These are phyloP conservation scores for Zygotorulaspora chibaensis DNA, from an alignment of 805 yeast genomes.

Conservation along the genomic window DNA sequence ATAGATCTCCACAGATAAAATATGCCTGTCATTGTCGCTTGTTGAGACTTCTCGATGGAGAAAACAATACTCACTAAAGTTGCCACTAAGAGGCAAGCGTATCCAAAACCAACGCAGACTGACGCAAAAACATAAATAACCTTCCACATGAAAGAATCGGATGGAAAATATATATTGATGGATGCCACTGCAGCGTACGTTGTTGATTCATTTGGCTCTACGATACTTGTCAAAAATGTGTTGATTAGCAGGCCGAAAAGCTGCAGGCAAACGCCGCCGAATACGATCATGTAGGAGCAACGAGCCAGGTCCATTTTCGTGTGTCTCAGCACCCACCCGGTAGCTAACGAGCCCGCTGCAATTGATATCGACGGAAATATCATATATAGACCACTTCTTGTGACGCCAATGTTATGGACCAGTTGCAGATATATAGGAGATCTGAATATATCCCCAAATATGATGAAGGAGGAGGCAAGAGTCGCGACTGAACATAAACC, in stretches of 20 bases:
- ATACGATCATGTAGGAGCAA: constrained; percentile 28
- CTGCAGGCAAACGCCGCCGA: constrained; percentile 23
- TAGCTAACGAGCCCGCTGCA: constrained; percentile 50
- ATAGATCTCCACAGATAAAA: constrained; percentile 47
- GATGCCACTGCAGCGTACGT: constrained; percentile 3
- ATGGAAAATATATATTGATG: constrained; percentile 9
- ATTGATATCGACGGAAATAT: constrained; percentile 53
- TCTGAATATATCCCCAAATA: constrained; percentile 51
- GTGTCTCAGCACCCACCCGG: constrained; percentile 45
- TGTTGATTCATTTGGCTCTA: constrained; percentile 20
- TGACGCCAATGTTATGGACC: constrained; percentile 47
- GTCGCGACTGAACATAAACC: constrained; percentile 49
- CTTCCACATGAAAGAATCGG: constrained; percentile 29
- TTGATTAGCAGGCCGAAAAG: constrained; percentile 20
- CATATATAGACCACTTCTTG: constrained; percentile 51
- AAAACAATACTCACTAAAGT: constrained; percentile 54
- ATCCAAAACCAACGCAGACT: constrained; percentile 44
- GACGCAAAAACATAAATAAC: constrained; percentile 29
- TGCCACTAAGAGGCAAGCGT: constrained; percentile 51
- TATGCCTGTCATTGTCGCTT: constrained; percentile 47
- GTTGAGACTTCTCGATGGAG: constrained; percentile 42
- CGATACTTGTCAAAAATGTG: constrained; percentile 15
- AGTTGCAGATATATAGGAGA: constrained; percentile 55
- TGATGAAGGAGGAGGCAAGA: constrained; percentile 42
- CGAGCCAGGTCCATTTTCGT: constrained; percentile 29